These are phyloP conservation scores for Osmanthus fragrans DNA, from an alignment of 257 asterid species.

Conservation along the genomic window DNA sequence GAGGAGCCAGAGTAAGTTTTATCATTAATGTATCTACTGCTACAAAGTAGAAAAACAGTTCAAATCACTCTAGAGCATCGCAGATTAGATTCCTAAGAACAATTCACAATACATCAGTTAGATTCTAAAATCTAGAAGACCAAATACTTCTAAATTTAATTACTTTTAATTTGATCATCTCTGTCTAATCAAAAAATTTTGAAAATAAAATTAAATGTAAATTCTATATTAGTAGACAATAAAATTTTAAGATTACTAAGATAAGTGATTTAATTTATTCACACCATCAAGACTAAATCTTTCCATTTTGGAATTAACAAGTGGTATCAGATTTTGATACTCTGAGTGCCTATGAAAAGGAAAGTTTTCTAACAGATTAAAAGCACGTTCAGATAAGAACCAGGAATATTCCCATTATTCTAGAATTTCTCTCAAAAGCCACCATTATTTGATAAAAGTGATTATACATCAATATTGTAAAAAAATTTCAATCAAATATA, in stretches of 20 bases:
- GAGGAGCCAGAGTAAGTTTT: slow-evolving; percentile 5
- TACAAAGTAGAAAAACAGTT: not conserved
- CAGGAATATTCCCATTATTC: not conserved
- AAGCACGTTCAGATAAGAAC: not conserved
- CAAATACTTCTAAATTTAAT: not conserved
- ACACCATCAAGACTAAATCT: not conserved
- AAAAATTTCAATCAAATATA: no score
- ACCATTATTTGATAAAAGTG: not conserved
- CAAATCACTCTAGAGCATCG: not conserved
- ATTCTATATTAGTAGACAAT: not conserved
- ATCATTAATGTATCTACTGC: not conserved
- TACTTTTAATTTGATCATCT: not conserved
- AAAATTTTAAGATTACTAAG: not conserved
- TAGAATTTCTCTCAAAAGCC: not conserved
- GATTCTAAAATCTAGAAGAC: not conserved
- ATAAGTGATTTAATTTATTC: not conserved
- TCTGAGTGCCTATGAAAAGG: not conserved
- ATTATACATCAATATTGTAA: no score
- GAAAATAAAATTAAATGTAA: not conserved
- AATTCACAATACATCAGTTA: not conserved
- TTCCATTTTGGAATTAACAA: not conserved
- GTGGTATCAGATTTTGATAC: not conserved
- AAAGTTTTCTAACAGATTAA: not conserved
- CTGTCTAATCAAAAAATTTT: not conserved
- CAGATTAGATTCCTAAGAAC: not conserved